These are phyloP conservation scores for Emmonsia crescens DNA, from an alignment of 2,329 filamentous ascomycete genomes.

Conservation along the genomic window DNA sequence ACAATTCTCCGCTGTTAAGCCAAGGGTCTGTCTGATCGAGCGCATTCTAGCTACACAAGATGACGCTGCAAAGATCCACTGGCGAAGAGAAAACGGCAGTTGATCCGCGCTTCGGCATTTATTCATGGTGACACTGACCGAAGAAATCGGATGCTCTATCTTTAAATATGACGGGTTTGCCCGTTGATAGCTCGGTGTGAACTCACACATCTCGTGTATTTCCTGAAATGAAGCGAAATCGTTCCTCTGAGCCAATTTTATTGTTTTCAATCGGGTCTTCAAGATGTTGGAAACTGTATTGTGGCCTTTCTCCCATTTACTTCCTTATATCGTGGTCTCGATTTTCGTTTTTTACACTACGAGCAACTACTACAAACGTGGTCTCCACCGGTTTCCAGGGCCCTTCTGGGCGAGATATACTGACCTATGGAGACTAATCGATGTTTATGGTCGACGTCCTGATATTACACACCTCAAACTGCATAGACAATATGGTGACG, in stretches of 20 bases:
- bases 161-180: not conserved
- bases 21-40: not conserved
- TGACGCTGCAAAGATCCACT: not conserved
- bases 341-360: not conserved
- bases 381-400: conserved; percentile 48
- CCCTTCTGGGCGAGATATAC: conserved; percentile 57
- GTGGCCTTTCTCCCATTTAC: not conserved
- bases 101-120: not conserved
- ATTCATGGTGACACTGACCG: not conserved
- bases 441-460: conserved; percentile 53
- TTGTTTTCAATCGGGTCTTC: not conserved
- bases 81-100: not conserved
- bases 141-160: not conserved
- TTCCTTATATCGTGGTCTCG: not conserved
- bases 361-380: not conserved
- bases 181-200: not conserved
- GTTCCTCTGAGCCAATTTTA: not conserved
- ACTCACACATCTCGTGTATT: not conserved
- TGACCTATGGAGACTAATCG: conserved; percentile 64
- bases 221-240: not conserved
- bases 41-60: not conserved
- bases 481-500: conserved; percentile 60
- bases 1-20: not conserved
- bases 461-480: conserved; percentile 58
- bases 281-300: not conserved